phyloP scores from a whole-genome alignment of 192 early-diverging fungal species.

The Backusella tarrabulga region DNA sequence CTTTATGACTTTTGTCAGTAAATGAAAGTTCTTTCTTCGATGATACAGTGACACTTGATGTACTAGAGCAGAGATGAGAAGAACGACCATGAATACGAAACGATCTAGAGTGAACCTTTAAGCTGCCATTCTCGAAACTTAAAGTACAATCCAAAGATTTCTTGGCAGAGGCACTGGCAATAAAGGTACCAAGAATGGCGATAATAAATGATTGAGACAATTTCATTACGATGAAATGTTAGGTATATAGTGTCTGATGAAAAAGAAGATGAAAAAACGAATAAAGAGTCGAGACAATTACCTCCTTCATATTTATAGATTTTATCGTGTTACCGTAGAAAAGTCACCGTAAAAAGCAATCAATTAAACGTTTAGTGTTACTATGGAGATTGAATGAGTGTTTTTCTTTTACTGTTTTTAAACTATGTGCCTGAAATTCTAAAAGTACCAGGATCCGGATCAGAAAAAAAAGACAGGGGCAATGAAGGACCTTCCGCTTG shows the following conservation, averaged over 20 bases:
- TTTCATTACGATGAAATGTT: not conserved
- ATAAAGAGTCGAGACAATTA: not conserved
- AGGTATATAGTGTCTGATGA: not conserved
- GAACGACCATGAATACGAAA: not conserved
- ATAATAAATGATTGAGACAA: not conserved
- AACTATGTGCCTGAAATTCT: not conserved
- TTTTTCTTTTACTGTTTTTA: not conserved
- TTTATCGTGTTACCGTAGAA: not conserved
- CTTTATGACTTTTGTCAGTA: not conserved
- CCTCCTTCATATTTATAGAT: not conserved
- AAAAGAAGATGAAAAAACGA: not conserved
- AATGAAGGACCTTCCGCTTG: not conserved
- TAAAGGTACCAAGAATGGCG: not conserved
- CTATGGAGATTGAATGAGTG: not conserved
- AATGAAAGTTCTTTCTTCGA: not conserved
- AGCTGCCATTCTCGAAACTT: not conserved
- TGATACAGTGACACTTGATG: not conserved
- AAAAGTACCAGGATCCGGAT: not conserved
- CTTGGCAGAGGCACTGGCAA: not conserved
- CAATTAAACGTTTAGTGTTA: conserved; percentile 3
- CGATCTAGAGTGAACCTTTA: not conserved
- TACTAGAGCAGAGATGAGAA: not conserved
- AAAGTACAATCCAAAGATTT: not conserved
- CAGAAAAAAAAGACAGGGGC: not conserved
- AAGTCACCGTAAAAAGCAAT: not conserved